Conservation (phyloP, 768 basidiomycete species). For the Baorangia bicolor region DNA sequence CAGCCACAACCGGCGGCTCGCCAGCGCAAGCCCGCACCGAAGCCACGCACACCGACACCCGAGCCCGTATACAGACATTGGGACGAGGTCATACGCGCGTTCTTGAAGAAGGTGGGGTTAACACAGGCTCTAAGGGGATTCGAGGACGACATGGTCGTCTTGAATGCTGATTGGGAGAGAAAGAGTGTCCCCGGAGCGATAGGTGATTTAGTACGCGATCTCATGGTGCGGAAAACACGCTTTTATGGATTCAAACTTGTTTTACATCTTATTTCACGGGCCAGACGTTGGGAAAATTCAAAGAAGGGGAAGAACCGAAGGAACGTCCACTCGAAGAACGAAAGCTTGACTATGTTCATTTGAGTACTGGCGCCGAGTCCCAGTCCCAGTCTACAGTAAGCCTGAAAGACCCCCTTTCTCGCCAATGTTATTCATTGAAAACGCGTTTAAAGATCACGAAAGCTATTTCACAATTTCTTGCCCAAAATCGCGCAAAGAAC, state of each 20-base stretch:
- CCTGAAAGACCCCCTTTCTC: slow-evolving; percentile 7
- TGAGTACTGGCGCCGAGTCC: slow-evolving; percentile 45
- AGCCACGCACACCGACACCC: slow-evolving; percentile 35
- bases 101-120: slow-evolving; percentile 54
- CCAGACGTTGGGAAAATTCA: slow-evolving; percentile 32
- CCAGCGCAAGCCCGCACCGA: slow-evolving; percentile 30
- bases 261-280: background rate
- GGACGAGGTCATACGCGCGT: slow-evolving; percentile 56
- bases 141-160: slow-evolving; percentile 67
- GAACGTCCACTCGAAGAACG: slow-evolving; percentile 57
- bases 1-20: slow-evolving; percentile 27
- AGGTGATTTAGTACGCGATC: slow-evolving; percentile 45
- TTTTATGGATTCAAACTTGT: background rate
- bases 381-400: slow-evolving; percentile 61
- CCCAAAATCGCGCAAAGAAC: slow-evolving; percentile 67
- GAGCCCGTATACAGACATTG: slow-evolving; percentile 55
- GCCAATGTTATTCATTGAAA: slow-evolving; percentile 1
- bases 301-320: slow-evolving; percentile 24
- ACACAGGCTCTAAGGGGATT: slow-evolving; percentile 61
- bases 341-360: slow-evolving; percentile 61
- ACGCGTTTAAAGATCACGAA: slow-evolving; percentile 53
- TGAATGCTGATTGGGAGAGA: slow-evolving; percentile 66
- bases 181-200: slow-evolving; percentile 56
- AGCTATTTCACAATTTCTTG: slow-evolving; percentile 70
- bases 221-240: slow-evolving; percentile 43